Conservation (phyloP, 805 yeast species). For the Sungouiella blattae region DNA sequence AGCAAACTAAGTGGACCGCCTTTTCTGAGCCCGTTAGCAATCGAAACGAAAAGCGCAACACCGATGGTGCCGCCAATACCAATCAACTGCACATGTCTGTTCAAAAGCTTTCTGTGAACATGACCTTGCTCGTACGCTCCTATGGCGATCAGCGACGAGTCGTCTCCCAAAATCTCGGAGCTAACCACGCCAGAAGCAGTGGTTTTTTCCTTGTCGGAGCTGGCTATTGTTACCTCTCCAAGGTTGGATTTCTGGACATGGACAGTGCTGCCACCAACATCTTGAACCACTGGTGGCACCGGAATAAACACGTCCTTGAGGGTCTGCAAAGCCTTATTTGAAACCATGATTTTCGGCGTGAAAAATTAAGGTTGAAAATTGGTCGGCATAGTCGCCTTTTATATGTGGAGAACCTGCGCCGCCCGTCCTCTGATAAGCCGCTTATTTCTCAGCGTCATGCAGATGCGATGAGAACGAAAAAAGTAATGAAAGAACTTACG, state of each 20-base stretch:
- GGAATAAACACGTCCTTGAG: not conserved
- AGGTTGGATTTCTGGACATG: too few relatives aligned
- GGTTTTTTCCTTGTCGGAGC: not conserved
- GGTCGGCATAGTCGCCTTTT: too few relatives aligned
- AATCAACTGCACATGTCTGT: constrained; percentile 74
- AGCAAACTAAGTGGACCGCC: constrained; percentile 72
- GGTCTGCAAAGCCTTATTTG: too few relatives aligned
- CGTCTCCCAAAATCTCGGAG: not conserved
- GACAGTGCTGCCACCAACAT: not conserved
- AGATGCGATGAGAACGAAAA: too few relatives aligned
- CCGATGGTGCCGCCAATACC: constrained; percentile 84
- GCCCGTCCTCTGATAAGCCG: too few relatives aligned
- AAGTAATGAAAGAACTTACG: too few relatives aligned
- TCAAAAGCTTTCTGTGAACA: constrained; percentile 46
- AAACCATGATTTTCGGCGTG: too few relatives aligned
- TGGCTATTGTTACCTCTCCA: not conserved
- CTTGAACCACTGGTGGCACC: not conserved
- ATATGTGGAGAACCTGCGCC: too few relatives aligned
- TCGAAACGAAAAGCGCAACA: constrained; percentile 72
- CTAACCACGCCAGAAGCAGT: not conserved
- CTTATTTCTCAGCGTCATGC: too few relatives aligned
- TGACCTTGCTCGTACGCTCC: not conserved
- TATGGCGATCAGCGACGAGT: not conserved
- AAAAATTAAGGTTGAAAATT: too few relatives aligned
- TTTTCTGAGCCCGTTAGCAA: constrained; percentile 57